phyloP scores from a whole-genome alignment of 2,329 filamentous ascomycete species.

The Akanthomyces lecanii region DNA sequence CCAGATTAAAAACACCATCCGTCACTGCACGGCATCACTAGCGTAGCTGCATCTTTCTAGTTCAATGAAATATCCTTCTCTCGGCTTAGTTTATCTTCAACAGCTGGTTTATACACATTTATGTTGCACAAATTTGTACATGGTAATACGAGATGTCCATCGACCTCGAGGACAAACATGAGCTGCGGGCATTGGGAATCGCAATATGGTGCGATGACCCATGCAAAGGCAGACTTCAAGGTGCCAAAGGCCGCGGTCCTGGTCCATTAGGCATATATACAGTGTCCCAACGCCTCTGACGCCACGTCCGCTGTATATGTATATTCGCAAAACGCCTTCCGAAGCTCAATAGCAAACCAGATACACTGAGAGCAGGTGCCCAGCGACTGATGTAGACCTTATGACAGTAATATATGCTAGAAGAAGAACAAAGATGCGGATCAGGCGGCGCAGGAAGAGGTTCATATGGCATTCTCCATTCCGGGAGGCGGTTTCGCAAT shows the following conservation, averaged over 20 bases:
- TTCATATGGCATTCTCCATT: slow-evolving; percentile 12
- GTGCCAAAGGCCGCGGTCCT: not conserved
- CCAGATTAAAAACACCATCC: not conserved
- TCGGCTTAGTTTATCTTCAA: not conserved
- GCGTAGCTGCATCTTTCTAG: not conserved
- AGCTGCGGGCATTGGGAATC: not conserved
- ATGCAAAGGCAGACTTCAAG: not conserved
- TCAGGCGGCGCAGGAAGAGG: not conserved
- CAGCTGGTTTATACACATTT: not conserved
- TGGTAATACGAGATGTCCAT: not conserved
- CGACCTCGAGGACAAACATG: not conserved
- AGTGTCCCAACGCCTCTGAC: not conserved
- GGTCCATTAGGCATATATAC: not conserved
- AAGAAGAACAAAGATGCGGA: not conserved
- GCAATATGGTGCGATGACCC: not conserved
- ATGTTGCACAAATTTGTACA: slow-evolving; percentile 4
- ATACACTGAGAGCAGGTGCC: not conserved
- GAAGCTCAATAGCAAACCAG: not conserved
- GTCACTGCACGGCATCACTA: not conserved
- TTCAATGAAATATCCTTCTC: not conserved
- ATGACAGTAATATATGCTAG: not conserved
- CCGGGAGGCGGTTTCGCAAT: not conserved
- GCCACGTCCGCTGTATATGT: not conserved
- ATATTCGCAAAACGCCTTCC: slow-evolving; percentile 7
- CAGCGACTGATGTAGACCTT: not conserved